phyloP scores from a whole-genome alignment of 2,329 filamentous ascomycete genomes.

The Emmonsia crescens region DNA sequence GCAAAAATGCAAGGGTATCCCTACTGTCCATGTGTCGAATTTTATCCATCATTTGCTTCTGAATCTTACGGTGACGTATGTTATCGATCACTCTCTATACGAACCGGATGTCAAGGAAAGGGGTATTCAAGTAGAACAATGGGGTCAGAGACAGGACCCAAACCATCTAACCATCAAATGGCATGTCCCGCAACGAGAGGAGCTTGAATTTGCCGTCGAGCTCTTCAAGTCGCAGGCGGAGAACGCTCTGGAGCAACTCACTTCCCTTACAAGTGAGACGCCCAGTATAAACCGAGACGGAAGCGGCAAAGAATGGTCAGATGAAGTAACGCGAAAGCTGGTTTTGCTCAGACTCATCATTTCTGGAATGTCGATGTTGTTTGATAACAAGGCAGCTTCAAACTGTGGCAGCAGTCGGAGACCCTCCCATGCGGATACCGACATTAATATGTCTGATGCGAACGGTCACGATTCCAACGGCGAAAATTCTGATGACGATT shows the following conservation, averaged over 20 bases:
- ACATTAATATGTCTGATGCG: constrained; percentile 38
- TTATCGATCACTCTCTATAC: constrained; percentile 77
- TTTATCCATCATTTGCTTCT: constrained; percentile 93
- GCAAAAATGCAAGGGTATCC: constrained; percentile 82
- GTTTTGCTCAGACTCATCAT: constrained; percentile 80
- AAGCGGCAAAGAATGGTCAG: constrained; percentile 97
- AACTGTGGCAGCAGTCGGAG: constrained; percentile 27
- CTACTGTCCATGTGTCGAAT: constrained; percentile 93
- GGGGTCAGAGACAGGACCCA: constrained; percentile 69
- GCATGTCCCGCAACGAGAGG: constrained; percentile 71
- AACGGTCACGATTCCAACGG: constrained; percentile 21
- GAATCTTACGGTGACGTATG: constrained; percentile 89
- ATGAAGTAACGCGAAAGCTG: constrained; percentile 84
- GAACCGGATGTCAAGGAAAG: constrained; percentile 62
- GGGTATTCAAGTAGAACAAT: constrained; percentile 67
- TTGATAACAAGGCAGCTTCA: constrained; percentile 66
- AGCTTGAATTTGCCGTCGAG: constrained; percentile 80
- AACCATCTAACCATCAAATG: constrained; percentile 73
- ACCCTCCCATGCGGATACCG: constrained; percentile 25
- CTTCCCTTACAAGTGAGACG: constrained; percentile 67
- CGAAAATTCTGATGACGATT: constrained; percentile 34
- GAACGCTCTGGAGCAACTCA: constrained; percentile 62
- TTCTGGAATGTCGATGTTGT: constrained; percentile 79
- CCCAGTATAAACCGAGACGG: constrained; percentile 80
- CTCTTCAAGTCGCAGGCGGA: constrained; percentile 77